phyloP scores from a whole-genome alignment of 2,329 filamentous ascomycete species.

The Cytospora piceicola region DNA sequence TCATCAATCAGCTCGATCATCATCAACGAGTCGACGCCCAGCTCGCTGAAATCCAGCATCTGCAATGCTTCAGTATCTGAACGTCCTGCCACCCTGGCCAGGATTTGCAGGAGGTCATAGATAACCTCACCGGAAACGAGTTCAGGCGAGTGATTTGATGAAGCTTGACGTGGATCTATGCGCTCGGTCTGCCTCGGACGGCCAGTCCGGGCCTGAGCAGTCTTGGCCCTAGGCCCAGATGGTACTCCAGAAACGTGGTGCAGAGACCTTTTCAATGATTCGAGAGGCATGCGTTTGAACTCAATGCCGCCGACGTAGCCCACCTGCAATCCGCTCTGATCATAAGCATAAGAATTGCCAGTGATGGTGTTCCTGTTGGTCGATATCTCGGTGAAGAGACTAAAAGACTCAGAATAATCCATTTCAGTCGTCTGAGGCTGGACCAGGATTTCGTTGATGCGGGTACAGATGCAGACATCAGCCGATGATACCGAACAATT shows the following conservation, averaged over 20 bases:
- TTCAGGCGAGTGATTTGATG: background rate
- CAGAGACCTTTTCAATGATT: background rate
- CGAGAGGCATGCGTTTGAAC: constrained; percentile 4
- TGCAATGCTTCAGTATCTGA: background rate
- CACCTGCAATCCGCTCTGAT: background rate
- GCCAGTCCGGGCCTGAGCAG: too few species aligned
- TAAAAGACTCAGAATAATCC: too few species aligned
- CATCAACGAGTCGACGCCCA: constrained; percentile 13
- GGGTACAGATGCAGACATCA: constrained; percentile 6
- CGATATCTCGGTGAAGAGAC: background rate
- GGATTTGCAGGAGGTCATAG: background rate
- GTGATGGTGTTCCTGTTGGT: too few species aligned
- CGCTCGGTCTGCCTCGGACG: too few species aligned
- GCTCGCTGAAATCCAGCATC: background rate
- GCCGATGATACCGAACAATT: background rate
- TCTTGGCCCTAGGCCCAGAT: background rate
- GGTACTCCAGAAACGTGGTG: too few species aligned
- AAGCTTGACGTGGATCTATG: background rate
- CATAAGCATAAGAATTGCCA: constrained; percentile 1
- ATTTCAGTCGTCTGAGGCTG: background rate
- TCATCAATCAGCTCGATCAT: constrained; percentile 7
- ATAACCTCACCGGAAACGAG: background rate
- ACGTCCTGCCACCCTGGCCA: background rate
- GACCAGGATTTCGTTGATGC: background rate
- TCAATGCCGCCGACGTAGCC: background rate